A percentile compares a stretch with the other conserved stretches of the same genome.
Evolutionary conservation across 768 basidiomycete species (phyloP).

Genomic region (Mycena filopes): DNA sequence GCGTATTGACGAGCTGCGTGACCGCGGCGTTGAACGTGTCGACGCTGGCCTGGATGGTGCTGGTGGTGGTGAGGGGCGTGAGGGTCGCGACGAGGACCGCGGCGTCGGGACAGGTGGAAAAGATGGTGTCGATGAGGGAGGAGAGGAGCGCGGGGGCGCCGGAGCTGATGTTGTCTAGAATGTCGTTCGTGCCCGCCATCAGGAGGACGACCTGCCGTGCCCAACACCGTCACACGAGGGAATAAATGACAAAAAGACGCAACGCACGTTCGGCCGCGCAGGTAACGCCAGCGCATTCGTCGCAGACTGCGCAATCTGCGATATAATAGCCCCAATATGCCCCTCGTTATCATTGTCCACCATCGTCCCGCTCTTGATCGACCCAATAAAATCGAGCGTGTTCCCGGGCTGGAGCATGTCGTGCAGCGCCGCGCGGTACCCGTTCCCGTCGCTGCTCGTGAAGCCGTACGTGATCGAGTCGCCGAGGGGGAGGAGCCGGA

Average conservation of each 20-base stretch:
- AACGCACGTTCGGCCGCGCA: constrained; percentile 15
- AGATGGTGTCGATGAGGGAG: constrained; percentile 21
- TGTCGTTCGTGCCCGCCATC: constrained; percentile 33
- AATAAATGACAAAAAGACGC: no score
- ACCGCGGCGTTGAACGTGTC: constrained; percentile 21
- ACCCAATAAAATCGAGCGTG: constrained; percentile 33
- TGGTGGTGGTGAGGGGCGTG: constrained; percentile 15
- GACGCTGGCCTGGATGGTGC: constrained; percentile 13
- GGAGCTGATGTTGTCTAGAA: constrained; percentile 6
- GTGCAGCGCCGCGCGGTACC: constrained; percentile 26
- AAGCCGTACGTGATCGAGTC: constrained; percentile 26
- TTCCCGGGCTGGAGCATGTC: constrained; percentile 26
- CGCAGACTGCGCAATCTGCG: constrained; percentile 23
- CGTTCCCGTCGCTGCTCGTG: constrained; percentile 32
- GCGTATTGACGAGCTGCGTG: constrained; percentile 16
- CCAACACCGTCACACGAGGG: no score
- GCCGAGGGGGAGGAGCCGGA: constrained; percentile 28
- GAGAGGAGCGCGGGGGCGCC: constrained; percentile 8
- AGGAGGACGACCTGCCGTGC: constrained; percentile 34
- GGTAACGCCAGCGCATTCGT: constrained; percentile 17
- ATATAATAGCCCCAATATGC: constrained; percentile 23
- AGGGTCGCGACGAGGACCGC: constrained; percentile 27
- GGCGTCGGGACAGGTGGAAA: constrained; percentile 21
- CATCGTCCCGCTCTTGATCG: constrained; percentile 29
- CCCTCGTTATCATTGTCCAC: constrained; percentile 33